phyloP scores from a whole-genome alignment of 176 grass and related monocot species.

The Ensete ventricosum region DNA sequence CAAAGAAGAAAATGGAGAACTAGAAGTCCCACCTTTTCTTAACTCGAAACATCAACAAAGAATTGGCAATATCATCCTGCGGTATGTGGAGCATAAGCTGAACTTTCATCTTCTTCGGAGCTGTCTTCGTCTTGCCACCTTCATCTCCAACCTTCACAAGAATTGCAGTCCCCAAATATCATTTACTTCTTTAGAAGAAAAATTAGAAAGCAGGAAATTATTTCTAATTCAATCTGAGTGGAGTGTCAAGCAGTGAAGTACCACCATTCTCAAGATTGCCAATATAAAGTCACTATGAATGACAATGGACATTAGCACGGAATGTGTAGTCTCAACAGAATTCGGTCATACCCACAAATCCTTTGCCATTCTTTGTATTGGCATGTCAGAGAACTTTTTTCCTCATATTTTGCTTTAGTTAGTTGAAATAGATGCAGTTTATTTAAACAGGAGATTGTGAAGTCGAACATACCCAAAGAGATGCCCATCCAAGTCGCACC shows the following conservation, averaged over 20 bases:
- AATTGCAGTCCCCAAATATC: background rate
- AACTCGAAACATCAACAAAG: constrained; percentile 61
- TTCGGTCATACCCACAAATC: background rate
- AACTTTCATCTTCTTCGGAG: constrained; percentile 77
- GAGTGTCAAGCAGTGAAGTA: too few relatives aligned
- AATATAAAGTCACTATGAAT: too few relatives aligned
- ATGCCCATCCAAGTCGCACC: constrained; percentile 67
- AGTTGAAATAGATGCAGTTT: background rate
- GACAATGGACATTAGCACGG: too few relatives aligned
- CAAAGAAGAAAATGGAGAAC: background rate
- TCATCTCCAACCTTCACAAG: constrained; percentile 67
- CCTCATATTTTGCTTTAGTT: too few relatives aligned
- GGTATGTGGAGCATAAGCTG: constrained; percentile 81
- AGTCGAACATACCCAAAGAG: constrained; percentile 62
- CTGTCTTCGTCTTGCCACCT: constrained; percentile 48
- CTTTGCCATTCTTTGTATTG: background rate
- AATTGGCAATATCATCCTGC: constrained; percentile 49
- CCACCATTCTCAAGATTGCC: too few relatives aligned
- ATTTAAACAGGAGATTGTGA: too few relatives aligned
- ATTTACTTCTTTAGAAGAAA: background rate
- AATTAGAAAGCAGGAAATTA: background rate
- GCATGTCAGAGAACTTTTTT: too few relatives aligned
- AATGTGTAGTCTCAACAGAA: background rate
- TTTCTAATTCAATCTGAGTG: background rate
- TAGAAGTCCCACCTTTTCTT: constrained; percentile 98